phyloP scores from a whole-genome alignment of 23 red algal species.

The Cyanidioschyzon merolae region DNA sequence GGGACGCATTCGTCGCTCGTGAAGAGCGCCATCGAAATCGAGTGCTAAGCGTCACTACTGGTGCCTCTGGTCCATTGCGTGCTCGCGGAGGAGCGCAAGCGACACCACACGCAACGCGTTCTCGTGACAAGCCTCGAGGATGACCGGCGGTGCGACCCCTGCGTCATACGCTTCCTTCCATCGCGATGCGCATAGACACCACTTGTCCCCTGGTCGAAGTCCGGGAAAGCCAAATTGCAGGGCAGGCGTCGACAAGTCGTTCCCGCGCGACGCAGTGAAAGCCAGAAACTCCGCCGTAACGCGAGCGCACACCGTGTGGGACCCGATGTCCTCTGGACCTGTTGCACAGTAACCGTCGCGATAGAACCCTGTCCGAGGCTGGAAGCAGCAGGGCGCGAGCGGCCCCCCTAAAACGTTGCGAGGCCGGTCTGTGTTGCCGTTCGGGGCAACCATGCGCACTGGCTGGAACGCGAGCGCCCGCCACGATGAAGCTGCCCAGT shows the following conservation, averaged over 20 bases:
- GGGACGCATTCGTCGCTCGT: too few relatives aligned
- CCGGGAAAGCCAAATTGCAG: slow-evolving; percentile 35
- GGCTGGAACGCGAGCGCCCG: background rate
- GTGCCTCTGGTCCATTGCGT: background rate
- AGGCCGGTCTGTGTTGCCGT: background rate
- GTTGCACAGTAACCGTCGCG: slow-evolving; percentile 61
- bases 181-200: slow-evolving; percentile 56
- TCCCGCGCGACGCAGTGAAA: slow-evolving; percentile 34
- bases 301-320: slow-evolving; percentile 54
- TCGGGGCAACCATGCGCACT: background rate
- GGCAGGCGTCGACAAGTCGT: slow-evolving; percentile 33
- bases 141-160: slow-evolving; percentile 39
- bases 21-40: too few relatives aligned
- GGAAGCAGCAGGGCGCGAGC: slow-evolving; percentile 34
- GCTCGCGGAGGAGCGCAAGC: slow-evolving; percentile 28
- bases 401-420: slow-evolving; percentile 47
- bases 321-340: slow-evolving; percentile 28
- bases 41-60: background rate
- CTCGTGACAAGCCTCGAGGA: slow-evolving; percentile 46
- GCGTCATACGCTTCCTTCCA: slow-evolving; percentile 64
- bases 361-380: slow-evolving; percentile 42
- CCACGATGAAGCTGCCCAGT: background rate
- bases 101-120: slow-evolving; percentile 33
- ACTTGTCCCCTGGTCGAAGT: slow-evolving; percentile 36
- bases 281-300: slow-evolving; percentile 41